A percentile compares a stretch with the other conserved stretches of the same genome.
These are phyloP conservation scores for Penicillium sp. DNA, from an alignment of 2,329 filamentous ascomycete species.

Conservation along the genomic window DNA sequence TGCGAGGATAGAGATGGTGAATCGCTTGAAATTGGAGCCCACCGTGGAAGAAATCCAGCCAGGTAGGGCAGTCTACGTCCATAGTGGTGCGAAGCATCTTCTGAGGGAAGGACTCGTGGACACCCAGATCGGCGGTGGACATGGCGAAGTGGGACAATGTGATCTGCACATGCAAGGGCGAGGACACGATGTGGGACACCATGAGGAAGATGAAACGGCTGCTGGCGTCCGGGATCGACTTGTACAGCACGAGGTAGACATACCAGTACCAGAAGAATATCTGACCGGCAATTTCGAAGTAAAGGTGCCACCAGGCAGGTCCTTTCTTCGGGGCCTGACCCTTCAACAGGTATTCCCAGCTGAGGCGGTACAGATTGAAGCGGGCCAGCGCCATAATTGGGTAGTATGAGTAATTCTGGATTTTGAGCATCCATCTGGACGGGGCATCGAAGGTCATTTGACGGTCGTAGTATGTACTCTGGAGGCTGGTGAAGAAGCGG, in stretches of 20 bases:
- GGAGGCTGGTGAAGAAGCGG: conserved; percentile 69
- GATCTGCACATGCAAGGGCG: conserved; percentile 83
- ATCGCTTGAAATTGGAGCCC: conserved; percentile 88
- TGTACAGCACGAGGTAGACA: conserved; percentile 77
- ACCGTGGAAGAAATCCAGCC: conserved; percentile 87
- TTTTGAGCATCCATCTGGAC: conserved; percentile 67
- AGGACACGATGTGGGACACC: conserved; percentile 75
- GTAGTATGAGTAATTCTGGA: conserved; percentile 82
- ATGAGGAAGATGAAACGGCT: conserved; percentile 72
- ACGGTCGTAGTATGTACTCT: conserved; percentile 79
- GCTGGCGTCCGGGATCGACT: conserved; percentile 65
- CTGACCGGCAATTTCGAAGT: conserved; percentile 73
- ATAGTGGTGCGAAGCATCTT: conserved; percentile 91
- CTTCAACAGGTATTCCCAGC: conserved; percentile 72
- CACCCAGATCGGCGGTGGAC: conserved; percentile 83
- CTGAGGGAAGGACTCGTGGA: conserved; percentile 82
- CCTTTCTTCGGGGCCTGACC: conserved; percentile 71
- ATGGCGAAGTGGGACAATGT: conserved; percentile 91
- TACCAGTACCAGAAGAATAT: conserved; percentile 84
- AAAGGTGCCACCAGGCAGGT: conserved; percentile 78
- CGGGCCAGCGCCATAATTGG: conserved; percentile 75
- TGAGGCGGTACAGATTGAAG: conserved; percentile 82
- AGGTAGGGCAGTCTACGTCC: conserved; percentile 84
- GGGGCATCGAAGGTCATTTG: conserved; percentile 73
- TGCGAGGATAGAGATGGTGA: conserved; percentile 79